A percentile compares a stretch with the other conserved stretches of the same genome.
Conservation (phyloP, 83 land plant genomes). For the Isoetes engelmannii region DNA sequence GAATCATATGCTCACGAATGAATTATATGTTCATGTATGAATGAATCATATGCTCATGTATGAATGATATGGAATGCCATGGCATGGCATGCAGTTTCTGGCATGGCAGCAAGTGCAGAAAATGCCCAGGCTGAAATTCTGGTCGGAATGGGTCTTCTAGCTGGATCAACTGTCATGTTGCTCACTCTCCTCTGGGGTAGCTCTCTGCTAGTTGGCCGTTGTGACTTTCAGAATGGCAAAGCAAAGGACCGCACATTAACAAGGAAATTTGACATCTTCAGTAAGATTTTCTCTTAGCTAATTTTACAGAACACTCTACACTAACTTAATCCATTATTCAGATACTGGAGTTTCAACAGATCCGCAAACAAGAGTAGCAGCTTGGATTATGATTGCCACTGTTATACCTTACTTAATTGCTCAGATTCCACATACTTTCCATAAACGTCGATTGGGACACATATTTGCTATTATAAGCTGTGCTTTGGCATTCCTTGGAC, state of each 20-base stretch:
- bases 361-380: conserved; percentile 54
- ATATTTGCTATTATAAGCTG: conserved; percentile 47
- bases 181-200: conserved; percentile 75
- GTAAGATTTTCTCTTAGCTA: conserved; percentile 12
- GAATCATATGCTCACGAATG: no score
- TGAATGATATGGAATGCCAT: no score
- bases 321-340: conserved; percentile 19
- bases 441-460: conserved; percentile 39
- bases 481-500: conserved; percentile 37
- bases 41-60: no score
- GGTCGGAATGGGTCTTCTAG: conserved; percentile 88
- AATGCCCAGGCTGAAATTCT: conserved; percentile 71
- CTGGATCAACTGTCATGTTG: conserved; percentile 84
- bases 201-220: conserved; percentile 66
- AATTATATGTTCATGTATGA: no score
- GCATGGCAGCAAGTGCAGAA: conserved; percentile 60
- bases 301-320: no score
- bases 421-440: conserved; percentile 56
- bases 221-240: conserved; percentile 33
- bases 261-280: conserved; percentile 41
- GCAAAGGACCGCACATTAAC: conserved; percentile 49
- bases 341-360: conserved; percentile 77
- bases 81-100: conserved; percentile 57
- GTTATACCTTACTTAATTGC: conserved; percentile 77
- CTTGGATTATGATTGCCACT: conserved; percentile 74